Evolutionary conservation across 2,329 filamentous ascomycete genomes (phyloP).

Genomic region (Neonectria punicea): DNA sequence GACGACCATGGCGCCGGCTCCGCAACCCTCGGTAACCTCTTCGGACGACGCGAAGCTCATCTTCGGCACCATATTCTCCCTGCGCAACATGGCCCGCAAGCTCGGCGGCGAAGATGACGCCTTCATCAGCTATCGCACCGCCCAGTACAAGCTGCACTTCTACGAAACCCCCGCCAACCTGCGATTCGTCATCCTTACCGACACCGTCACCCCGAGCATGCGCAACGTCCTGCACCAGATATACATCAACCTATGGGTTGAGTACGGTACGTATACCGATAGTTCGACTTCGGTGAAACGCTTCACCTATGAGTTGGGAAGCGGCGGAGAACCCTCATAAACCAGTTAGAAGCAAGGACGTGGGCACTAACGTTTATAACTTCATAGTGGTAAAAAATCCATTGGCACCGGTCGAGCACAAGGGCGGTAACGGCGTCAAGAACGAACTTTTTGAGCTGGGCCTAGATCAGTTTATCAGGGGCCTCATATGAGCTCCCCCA

Average conservation of each 20-base stretch:
- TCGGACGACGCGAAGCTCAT: conserved; percentile 95
- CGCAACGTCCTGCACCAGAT: conserved; percentile 96
- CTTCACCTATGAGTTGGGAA: neutral
- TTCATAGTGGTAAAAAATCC: conserved; percentile 75
- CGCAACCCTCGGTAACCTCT: conserved; percentile 44
- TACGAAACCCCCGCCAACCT: conserved; percentile 97
- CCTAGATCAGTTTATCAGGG: conserved; percentile 80
- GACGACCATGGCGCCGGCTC: conserved; percentile 30
- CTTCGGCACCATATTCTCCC: conserved; percentile 95
- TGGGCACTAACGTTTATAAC: neutral
- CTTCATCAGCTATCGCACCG: conserved; percentile 93
- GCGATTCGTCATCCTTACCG: conserved; percentile 96
- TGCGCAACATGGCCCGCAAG: conserved; percentile 97
- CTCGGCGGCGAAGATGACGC: conserved; percentile 93
- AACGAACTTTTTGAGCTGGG: conserved; percentile 78
- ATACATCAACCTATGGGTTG: conserved; percentile 97
- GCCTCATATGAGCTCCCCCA: conserved; percentile 61
- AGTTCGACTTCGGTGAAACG: neutral
- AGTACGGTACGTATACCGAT: conserved; percentile 74
- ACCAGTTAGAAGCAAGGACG: neutral
- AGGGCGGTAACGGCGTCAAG: conserved; percentile 73
- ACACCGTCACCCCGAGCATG: conserved; percentile 89
- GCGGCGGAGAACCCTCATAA: neutral
- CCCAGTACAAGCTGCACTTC: conserved; percentile 97
- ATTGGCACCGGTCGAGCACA: conserved; percentile 74